Conservation (phyloP, 2,329 filamentous ascomycete genomes). For the Simplicillium sp. region DNA sequence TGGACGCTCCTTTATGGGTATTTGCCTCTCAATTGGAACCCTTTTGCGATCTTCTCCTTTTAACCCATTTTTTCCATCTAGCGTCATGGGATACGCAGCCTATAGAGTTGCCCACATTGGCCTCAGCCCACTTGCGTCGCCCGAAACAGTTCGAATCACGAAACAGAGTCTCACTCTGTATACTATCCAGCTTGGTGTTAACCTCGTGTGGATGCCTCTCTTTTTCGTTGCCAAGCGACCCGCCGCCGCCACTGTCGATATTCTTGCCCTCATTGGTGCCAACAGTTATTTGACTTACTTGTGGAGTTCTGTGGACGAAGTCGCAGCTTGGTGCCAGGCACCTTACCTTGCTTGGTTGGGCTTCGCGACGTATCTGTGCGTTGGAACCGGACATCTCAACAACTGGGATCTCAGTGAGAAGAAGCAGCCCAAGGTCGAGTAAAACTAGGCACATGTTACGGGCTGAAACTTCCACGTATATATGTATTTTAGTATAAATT, state of each 20-base stretch:
- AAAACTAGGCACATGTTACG: background rate
- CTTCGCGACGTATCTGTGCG: constrained; percentile 80
- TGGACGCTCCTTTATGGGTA: constrained; percentile 59
- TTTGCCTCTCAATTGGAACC: constrained; percentile 2
- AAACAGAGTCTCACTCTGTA: constrained; percentile 70
- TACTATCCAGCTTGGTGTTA: constrained; percentile 75
- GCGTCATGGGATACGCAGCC: constrained; percentile 79
- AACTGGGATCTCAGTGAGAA: constrained; percentile 48
- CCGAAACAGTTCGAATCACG: constrained; percentile 46
- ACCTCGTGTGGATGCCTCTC: constrained; percentile 83
- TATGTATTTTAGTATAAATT: too few species aligned
- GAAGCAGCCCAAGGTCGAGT: constrained; percentile 6
- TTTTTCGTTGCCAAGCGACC: constrained; percentile 77
- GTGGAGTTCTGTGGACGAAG: constrained; percentile 65
- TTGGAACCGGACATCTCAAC: constrained; percentile 59
- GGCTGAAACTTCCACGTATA: too few species aligned
- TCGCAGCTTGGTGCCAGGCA: constrained; percentile 63
- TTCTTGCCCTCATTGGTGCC: constrained; percentile 60
- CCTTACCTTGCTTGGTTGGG: constrained; percentile 82
- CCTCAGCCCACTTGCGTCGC: constrained; percentile 44
- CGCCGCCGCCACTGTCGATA: constrained; percentile 64
- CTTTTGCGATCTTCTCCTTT: constrained; percentile 2
- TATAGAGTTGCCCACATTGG: constrained; percentile 64
- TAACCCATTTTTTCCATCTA: constrained; percentile 9
- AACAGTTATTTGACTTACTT: constrained; percentile 66